Percentiles rank a stretch among this genome's conserved stretches.
These are phyloP conservation scores for Moricandia arvensis DNA, from an alignment of 345 rosid genomes.

Conservation along the genomic window DNA sequence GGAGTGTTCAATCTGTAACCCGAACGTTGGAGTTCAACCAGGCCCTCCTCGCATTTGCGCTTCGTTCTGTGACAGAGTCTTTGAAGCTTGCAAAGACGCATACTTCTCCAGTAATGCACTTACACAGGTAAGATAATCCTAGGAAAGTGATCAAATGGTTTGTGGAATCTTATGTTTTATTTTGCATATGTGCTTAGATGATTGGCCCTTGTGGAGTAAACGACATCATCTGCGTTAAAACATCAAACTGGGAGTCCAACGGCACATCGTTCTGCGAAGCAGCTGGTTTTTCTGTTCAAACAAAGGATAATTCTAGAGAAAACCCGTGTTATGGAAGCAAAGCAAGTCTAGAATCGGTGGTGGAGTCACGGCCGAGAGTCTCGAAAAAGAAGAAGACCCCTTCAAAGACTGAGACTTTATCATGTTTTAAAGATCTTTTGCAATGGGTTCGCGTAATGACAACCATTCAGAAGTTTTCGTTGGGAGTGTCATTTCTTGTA, in stretches of 20 bases:
- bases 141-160: background rate
- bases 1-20: slow-evolving; percentile 98
- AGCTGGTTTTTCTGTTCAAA: slow-evolving; percentile 70
- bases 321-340: slow-evolving; percentile 81
- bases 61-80: slow-evolving; percentile 74
- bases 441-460: slow-evolving; percentile 42
- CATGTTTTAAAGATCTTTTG: slow-evolving; percentile 33
- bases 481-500: slow-evolving; percentile 84
- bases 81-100: slow-evolving; percentile 72
- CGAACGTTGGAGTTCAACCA: slow-evolving; percentile 69
- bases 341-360: slow-evolving; percentile 75
- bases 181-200: slow-evolving; percentile 14
- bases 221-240: slow-evolving; percentile 72
- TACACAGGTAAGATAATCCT: slow-evolving; percentile 45
- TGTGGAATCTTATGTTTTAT: background rate
- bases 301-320: slow-evolving; percentile 39
- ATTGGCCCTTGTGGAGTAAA: slow-evolving; percentile 70
- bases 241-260: slow-evolving; percentile 73
- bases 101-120: slow-evolving; percentile 81
- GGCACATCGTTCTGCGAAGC: slow-evolving; percentile 85
- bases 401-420: slow-evolving; percentile 36
- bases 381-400: background rate
- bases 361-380: slow-evolving; percentile 60
- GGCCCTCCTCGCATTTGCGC: slow-evolving; percentile 83
- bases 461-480: slow-evolving; percentile 50